Conservation (phyloP, 2,329 filamentous ascomycete genomes). For the Nigrograna mackinnonii region DNA sequence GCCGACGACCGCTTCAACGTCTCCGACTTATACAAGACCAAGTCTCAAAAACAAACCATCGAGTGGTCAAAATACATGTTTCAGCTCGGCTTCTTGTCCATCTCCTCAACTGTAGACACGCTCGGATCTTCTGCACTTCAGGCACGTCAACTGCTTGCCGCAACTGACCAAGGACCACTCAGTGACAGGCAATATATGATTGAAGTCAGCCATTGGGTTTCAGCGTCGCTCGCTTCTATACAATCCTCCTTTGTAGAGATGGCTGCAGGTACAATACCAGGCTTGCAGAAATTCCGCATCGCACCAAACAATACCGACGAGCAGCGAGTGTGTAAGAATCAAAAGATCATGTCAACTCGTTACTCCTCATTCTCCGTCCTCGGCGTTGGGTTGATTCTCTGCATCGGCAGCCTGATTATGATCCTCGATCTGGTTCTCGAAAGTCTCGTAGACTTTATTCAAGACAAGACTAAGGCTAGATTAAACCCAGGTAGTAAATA, state of each 20-base stretch:
- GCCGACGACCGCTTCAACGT: conserved; percentile 2
- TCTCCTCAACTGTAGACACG: background rate
- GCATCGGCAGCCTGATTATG: conserved; percentile 9
- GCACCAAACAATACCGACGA: conserved; percentile 1
- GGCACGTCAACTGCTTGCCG: conserved; percentile 1
- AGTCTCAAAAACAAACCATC: background rate
- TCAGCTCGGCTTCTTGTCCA: conserved; percentile 3
- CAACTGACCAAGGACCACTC: conserved; percentile 11
- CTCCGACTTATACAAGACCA: background rate
- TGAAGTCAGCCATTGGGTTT: conserved; percentile 31
- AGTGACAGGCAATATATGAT: conserved; percentile 33
- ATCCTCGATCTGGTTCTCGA: conserved; percentile 3
- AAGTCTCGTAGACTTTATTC: conserved; percentile 1
- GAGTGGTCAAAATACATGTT: conserved; percentile 1
- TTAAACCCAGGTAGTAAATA: background rate
- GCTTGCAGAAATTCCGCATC: background rate
- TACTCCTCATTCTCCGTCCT: conserved; percentile 14
- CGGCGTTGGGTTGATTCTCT: conserved; percentile 6
- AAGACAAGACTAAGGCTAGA: background rate
- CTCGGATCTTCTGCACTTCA: conserved; percentile 1
- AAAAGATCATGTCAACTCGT: conserved; percentile 6
- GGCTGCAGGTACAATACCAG: background rate
- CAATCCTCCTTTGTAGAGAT: conserved; percentile 14
- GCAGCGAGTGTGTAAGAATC: conserved; percentile 5
- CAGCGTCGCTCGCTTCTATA: conserved; percentile 20